Evolutionary conservation across 495 filamentous ascomycete genomes (phyloP).

Genomic region (Lasiosphaeria miniovina): DNA sequence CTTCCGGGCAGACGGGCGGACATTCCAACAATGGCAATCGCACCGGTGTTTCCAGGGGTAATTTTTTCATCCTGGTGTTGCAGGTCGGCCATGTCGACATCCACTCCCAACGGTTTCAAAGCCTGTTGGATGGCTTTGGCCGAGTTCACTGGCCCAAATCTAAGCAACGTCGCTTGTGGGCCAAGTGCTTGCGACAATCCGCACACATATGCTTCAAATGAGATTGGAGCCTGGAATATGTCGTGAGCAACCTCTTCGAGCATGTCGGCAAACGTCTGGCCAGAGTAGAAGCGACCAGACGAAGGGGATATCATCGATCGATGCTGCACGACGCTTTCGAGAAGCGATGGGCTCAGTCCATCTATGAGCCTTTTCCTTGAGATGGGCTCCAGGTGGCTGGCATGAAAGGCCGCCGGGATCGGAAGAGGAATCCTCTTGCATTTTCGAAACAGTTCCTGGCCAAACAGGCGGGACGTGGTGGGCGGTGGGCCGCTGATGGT

Average conservation of each 20-base stretch:
- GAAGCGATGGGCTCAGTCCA: not conserved
- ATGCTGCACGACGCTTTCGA: slow-evolving; percentile 8
- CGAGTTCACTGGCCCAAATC: slow-evolving; percentile 15
- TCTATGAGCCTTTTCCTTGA: not conserved
- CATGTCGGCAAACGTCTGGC: slow-evolving; percentile 3
- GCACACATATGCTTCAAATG: slow-evolving; percentile 4
- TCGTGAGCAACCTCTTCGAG: slow-evolving; percentile 8
- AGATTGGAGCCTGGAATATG: slow-evolving; percentile 15
- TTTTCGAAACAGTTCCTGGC: not conserved
- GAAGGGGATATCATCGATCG: slow-evolving; percentile 12
- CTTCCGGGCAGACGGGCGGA: slow-evolving; percentile 62
- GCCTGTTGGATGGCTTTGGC: slow-evolving; percentile 12
- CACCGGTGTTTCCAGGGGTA: not conserved
- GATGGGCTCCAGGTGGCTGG: slow-evolving; percentile 13
- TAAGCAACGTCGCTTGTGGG: not conserved
- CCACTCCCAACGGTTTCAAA: slow-evolving; percentile 1
- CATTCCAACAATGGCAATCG: slow-evolving; percentile 63
- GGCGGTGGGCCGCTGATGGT: slow-evolving; percentile 40
- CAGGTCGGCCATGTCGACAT: not conserved
- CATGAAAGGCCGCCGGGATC: slow-evolving; percentile 55
- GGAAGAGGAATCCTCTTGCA: slow-evolving; percentile 52
- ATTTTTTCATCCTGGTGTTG: not conserved
- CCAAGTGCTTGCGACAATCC: slow-evolving; percentile 4
- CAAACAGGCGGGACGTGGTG: slow-evolving; percentile 10
- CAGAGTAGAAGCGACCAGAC: slow-evolving; percentile 12